A percentile compares a stretch with the other conserved stretches of the same genome.
These are phyloP conservation scores for Fusarium proliferatum DNA, from an alignment of 2,329 filamentous ascomycete genomes.

Conservation along the genomic window DNA sequence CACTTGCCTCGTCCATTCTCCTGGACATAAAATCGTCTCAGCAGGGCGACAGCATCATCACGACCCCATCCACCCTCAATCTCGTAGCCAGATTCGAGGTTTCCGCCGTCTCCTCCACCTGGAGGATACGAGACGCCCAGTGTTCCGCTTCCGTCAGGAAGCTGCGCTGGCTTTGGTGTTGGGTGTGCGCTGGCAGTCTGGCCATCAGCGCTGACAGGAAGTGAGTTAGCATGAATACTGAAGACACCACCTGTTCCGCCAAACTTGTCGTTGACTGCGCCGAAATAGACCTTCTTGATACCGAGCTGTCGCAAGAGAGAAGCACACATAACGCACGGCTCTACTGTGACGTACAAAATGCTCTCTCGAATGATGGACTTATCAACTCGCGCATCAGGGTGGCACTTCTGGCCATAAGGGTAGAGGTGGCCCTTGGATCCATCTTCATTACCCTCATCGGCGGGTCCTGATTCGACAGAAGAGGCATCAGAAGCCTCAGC, in stretches of 20 bases:
- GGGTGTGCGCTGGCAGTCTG: conserved; percentile 56
- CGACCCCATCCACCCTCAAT: conserved; percentile 89
- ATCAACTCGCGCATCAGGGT: conserved; percentile 68
- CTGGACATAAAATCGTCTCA: conserved; percentile 96
- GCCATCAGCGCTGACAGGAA: conserved; percentile 52
- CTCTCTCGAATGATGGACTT: conserved; percentile 75
- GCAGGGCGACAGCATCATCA: conserved; percentile 91
- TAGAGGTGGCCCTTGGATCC: conserved; percentile 67
- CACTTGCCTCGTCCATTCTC: conserved; percentile 88
- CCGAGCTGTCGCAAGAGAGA: conserved; percentile 88
- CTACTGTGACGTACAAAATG: conserved; percentile 94
- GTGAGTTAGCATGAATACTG: conserved; percentile 77
- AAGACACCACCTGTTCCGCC: conserved; percentile 96
- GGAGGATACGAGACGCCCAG: conserved; percentile 52
- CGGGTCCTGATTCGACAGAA: conserved; percentile 34
- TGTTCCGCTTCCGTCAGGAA: conserved; percentile 51
- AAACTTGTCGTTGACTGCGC: conserved; percentile 95
- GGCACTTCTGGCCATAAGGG: conserved; percentile 70
- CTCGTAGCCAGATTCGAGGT: conserved; percentile 81
- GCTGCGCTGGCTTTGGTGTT: conserved; percentile 51
- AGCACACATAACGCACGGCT: conserved; percentile 99
- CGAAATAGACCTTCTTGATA: conserved; percentile 92
- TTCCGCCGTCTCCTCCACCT: conserved; percentile 67
- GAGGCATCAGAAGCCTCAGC: conserved; percentile 41
- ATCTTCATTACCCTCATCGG: conserved; percentile 63